These are phyloP conservation scores for Plenodomus biglobosus DNA, from an alignment of 2,329 filamentous ascomycete genomes.

Conservation along the genomic window DNA sequence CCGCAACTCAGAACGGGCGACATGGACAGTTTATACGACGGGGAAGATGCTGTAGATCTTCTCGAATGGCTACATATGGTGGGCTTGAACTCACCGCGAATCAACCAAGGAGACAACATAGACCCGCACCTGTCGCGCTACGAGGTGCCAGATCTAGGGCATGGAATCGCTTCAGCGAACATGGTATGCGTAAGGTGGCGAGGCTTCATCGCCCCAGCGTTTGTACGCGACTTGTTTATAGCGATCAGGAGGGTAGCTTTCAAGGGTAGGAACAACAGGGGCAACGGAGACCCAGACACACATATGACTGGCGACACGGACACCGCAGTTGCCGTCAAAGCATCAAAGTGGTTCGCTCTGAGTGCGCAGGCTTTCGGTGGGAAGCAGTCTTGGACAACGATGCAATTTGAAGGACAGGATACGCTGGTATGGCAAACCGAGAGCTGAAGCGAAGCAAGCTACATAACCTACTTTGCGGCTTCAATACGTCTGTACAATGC, in stretches of 20 bases:
- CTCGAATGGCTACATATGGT: slow-evolving; percentile 78
- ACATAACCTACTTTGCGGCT: background rate
- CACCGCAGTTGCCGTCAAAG: slow-evolving; percentile 8
- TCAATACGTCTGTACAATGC: background rate
- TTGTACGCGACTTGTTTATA: slow-evolving; percentile 37
- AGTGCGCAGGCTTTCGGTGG: slow-evolving; percentile 36
- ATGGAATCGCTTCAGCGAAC: slow-evolving; percentile 11
- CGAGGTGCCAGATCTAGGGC: slow-evolving; percentile 53
- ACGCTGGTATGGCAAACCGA: slow-evolving; percentile 41
- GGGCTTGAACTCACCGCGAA: slow-evolving; percentile 64
- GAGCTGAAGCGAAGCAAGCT: slow-evolving; percentile 5
- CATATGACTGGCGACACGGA: slow-evolving; percentile 7
- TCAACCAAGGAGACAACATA: slow-evolving; percentile 59
- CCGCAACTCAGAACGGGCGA: slow-evolving; percentile 29
- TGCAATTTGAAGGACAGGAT: slow-evolving; percentile 37
- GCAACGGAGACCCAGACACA: slow-evolving; percentile 11
- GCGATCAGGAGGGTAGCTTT: slow-evolving; percentile 21
- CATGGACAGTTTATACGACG: slow-evolving; percentile 48
- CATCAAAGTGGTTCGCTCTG: slow-evolving; percentile 34
- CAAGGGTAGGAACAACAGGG: slow-evolving; percentile 12
- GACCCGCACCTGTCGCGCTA: slow-evolving; percentile 73
- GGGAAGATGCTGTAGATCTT: slow-evolving; percentile 65
- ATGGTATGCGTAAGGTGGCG: slow-evolving; percentile 47
- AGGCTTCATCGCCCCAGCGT: slow-evolving; percentile 46
- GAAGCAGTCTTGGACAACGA: slow-evolving; percentile 29